Evolutionary conservation across 257 asterid species (phyloP).

Genomic region (Scutellaria baicalensis): DNA sequence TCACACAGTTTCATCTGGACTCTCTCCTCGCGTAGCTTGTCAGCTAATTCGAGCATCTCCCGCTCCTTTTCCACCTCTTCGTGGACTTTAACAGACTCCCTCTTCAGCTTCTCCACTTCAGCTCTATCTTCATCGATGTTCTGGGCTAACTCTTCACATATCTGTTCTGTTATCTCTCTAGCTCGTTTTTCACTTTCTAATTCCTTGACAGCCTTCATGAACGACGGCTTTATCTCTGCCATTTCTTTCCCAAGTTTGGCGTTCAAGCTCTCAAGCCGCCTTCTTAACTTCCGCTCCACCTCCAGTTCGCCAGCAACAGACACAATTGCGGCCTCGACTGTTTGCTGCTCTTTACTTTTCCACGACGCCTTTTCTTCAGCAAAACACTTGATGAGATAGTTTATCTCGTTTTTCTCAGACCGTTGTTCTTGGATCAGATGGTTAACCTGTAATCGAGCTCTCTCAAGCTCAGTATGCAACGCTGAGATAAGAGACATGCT

Average conservation of each 20-base stretch:
- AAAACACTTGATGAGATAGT: conserved; percentile 60
- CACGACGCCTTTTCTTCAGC: conserved; percentile 86
- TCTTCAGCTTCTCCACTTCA: conserved; percentile 31
- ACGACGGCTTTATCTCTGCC: conserved; percentile 50
- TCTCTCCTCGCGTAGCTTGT: conserved; percentile 47
- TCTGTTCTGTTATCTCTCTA: conserved; percentile 61
- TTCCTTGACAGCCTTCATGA: conserved; percentile 53
- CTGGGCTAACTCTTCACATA: conserved; percentile 59
- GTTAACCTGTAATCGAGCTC: conserved; percentile 83
- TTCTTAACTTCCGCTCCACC: conserved; percentile 62
- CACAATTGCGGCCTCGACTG: conserved; percentile 54
- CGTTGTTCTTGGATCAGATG: conserved; percentile 75
- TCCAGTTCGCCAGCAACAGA: conserved; percentile 62
- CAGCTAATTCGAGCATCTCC: conserved; percentile 55
- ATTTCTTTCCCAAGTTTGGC: conserved; percentile 74
- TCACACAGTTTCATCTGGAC: conserved; percentile 48
- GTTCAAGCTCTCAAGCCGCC: conserved; percentile 72
- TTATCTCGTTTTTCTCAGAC: conserved; percentile 49
- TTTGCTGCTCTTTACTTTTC: conserved; percentile 57
- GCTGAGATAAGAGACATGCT: conserved; percentile 82
- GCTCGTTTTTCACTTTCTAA: conserved; percentile 74
- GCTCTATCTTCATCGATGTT: conserved; percentile 55
- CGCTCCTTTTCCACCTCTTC: conserved; percentile 47
- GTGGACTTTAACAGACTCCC: too few relatives aligned
- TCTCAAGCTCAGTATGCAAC: conserved; percentile 87